Evolutionary conservation across 1,284 basidiomycete genomes (phyloP).

Genomic region (Porodaedalea pini): DNA sequence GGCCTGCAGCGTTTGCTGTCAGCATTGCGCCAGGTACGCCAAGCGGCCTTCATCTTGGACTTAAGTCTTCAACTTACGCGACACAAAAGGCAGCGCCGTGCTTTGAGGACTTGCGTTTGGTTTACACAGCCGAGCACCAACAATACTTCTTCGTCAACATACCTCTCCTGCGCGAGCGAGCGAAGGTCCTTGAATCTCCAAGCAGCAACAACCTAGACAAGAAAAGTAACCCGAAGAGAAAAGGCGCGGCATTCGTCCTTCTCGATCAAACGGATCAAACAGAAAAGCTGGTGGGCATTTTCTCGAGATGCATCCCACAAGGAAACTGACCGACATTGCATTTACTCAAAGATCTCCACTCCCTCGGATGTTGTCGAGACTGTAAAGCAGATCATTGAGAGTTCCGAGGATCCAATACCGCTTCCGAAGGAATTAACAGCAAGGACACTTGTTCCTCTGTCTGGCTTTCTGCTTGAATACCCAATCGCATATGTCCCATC

Average conservation of each 20-base stretch:
- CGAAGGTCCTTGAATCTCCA: not conserved
- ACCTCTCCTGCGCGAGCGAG: slow-evolving; percentile 23
- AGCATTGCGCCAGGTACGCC: slow-evolving; percentile 31
- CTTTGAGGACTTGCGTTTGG: slow-evolving; percentile 37
- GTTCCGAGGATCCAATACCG: slow-evolving; percentile 24
- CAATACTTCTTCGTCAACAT: slow-evolving; percentile 48
- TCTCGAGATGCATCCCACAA: not conserved
- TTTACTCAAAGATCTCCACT: slow-evolving; percentile 4
- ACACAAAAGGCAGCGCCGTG: slow-evolving; percentile 17
- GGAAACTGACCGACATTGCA: not conserved
- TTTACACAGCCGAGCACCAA: slow-evolving; percentile 38
- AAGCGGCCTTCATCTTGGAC: not conserved
- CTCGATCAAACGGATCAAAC: not conserved
- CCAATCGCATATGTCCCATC: slow-evolving; percentile 52
- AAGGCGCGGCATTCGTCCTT: slow-evolving; percentile 1
- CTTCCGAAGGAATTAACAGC: slow-evolving; percentile 28
- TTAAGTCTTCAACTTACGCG: not conserved
- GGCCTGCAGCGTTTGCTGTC: slow-evolving; percentile 30
- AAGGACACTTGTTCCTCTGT: slow-evolving; percentile 41
- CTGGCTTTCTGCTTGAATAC: slow-evolving; percentile 55
- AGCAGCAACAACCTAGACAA: not conserved
- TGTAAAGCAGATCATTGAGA: slow-evolving; percentile 16
- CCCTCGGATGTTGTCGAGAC: slow-evolving; percentile 8
- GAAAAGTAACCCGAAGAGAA: not conserved
- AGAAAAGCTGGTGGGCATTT: not conserved